phyloP scores from a whole-genome alignment of 768 basidiomycete species.

The Scleroderma citrinum region DNA sequence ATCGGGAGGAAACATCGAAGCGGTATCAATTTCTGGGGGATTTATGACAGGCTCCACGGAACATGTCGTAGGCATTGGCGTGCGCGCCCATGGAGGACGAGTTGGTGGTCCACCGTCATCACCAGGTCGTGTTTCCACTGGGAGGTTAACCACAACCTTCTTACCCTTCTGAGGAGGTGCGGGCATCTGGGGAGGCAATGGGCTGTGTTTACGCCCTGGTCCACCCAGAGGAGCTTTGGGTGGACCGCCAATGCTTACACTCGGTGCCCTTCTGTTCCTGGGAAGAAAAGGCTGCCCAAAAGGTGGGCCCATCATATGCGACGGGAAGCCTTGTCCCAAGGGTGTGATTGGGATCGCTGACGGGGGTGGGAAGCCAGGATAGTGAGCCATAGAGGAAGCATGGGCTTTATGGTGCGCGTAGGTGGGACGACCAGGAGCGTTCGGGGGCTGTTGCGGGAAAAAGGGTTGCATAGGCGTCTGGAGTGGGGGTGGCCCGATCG shows the following conservation, averaged over 20 bases:
- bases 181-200: slow-evolving; percentile 38
- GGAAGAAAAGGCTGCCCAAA: slow-evolving; percentile 49
- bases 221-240: slow-evolving; percentile 83
- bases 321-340: slow-evolving; percentile 49
- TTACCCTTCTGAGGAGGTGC: slow-evolving; percentile 46
- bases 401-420: slow-evolving; percentile 46
- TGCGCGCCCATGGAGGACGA: slow-evolving; percentile 56
- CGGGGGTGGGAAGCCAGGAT: slow-evolving; percentile 57
- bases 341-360: slow-evolving; percentile 55
- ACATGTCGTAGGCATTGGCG: slow-evolving; percentile 39
- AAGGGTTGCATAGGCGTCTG: slow-evolving; percentile 75
- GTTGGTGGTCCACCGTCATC: slow-evolving; percentile 34
- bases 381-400: slow-evolving; percentile 59
- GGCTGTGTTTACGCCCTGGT: slow-evolving; percentile 70
- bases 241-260: slow-evolving; percentile 76
- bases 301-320: slow-evolving; percentile 42
- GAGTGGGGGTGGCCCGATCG: slow-evolving; percentile 38
- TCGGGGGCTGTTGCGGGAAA: slow-evolving; percentile 47
- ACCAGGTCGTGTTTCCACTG: slow-evolving; percentile 51
- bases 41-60: slow-evolving; percentile 21
- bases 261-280: slow-evolving; percentile 58
- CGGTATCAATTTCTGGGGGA: slow-evolving; percentile 36
- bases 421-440: slow-evolving; percentile 45
- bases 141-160: slow-evolving; percentile 66
- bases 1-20: slow-evolving; percentile 62